A percentile compares a stretch with the other conserved stretches of the same genome.
Conservation (phyloP, 257 asterid genomes). For the Vinca minor region DNA sequence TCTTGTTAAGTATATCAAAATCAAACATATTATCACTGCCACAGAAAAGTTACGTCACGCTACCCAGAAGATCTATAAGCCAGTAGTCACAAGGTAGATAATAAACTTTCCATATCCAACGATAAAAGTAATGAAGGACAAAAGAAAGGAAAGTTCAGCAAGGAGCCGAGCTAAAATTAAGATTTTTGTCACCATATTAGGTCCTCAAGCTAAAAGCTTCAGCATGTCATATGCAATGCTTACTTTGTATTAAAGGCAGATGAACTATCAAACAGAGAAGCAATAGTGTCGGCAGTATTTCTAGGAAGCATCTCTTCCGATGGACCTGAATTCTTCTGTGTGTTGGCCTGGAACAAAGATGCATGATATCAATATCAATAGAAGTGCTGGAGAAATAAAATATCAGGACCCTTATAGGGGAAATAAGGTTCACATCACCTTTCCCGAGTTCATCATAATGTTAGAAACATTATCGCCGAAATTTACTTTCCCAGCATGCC, state of each 20-base stretch:
- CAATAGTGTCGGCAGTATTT: conserved; percentile 20
- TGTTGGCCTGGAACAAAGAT: conserved; percentile 24
- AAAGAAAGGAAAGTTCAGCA: neutral
- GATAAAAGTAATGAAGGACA: too few relatives aligned
- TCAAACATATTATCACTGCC: conserved; percentile 33
- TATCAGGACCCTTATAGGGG: neutral
- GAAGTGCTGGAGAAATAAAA: neutral
- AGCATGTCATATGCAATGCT: conserved; percentile 5
- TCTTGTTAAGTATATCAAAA: conserved; percentile 25
- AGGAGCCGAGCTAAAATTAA: neutral
- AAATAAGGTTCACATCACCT: conserved; percentile 6
- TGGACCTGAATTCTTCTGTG: conserved; percentile 23
- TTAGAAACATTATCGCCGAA: conserved; percentile 6
- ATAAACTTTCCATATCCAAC: too few relatives aligned
- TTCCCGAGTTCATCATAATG: conserved; percentile 1
- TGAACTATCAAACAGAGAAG: conserved; percentile 25
- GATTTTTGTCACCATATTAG: neutral
- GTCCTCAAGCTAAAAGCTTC: conserved; percentile 2
- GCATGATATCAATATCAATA: conserved; percentile 8
- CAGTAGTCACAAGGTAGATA: conserved; percentile 6
- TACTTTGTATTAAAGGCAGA: conserved; percentile 31
- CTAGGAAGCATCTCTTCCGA: conserved; percentile 30
- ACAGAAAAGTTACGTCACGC: conserved; percentile 14
- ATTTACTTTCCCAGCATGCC: conserved; percentile 5
- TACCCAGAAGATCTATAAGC: conserved; percentile 5